Conservation (phyloP, 345 rosid species). For the Camelina hispida region DNA sequence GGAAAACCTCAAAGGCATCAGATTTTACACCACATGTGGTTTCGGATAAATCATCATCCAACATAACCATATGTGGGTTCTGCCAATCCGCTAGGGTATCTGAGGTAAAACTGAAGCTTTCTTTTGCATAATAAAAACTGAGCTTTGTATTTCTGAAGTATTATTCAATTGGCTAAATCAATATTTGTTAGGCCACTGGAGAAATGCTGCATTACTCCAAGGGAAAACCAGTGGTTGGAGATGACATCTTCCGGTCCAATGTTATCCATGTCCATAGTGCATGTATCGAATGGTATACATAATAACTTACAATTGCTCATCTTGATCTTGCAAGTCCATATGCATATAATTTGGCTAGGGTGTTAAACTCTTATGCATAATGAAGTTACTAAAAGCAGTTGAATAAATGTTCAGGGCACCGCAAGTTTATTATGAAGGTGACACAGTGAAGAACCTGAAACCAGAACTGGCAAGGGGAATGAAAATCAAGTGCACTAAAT, state of each 20-base stretch:
- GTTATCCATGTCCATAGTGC: constrained; percentile 72
- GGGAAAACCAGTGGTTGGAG: constrained; percentile 60
- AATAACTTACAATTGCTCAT: background rate
- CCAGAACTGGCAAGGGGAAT: constrained; percentile 76
- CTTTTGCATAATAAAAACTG: background rate
- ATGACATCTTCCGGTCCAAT: constrained; percentile 49
- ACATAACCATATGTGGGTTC: constrained; percentile 61
- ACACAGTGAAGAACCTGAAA: constrained; percentile 67
- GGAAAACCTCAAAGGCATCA: constrained; percentile 29
- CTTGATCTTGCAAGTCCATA: constrained; percentile 8
- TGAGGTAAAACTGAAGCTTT: constrained; percentile 51
- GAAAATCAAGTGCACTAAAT: constrained; percentile 73
- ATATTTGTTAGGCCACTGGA: constrained; percentile 61
- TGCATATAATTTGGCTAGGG: background rate
- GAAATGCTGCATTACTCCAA: constrained; percentile 68
- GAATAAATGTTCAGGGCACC: constrained; percentile 71
- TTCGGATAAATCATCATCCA: constrained; percentile 28
- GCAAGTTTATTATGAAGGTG: constrained; percentile 66
- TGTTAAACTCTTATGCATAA: constrained; percentile 3
- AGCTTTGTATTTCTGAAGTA: background rate
- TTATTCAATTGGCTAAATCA: background rate
- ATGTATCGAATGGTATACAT: constrained; percentile 81
- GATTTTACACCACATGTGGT: constrained; percentile 30
- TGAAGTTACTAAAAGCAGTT: background rate
- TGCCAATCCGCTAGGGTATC: constrained; percentile 64